Percentiles rank a stretch among this genome's conserved stretches.
These are phyloP conservation scores for Theobroma grandiflorum DNA, from an alignment of 441 rosid species.

Conservation along the genomic window DNA sequence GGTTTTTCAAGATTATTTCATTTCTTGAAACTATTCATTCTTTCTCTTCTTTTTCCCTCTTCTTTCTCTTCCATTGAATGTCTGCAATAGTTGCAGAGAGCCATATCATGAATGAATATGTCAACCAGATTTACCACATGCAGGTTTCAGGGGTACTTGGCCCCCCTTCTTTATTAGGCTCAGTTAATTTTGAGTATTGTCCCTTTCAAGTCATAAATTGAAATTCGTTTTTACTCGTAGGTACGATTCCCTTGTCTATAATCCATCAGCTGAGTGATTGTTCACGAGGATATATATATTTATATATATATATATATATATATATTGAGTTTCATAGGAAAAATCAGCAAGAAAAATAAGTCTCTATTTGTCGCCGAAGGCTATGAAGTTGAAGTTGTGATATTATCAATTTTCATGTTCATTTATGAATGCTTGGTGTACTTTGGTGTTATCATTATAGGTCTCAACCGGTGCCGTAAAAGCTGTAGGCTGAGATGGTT, in stretches of 20 bases:
- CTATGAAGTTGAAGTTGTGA: background rate
- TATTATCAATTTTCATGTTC: no score
- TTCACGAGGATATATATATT: no score
- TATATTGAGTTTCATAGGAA: conserved; percentile 1
- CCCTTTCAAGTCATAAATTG: background rate
- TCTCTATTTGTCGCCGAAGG: background rate
- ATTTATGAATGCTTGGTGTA: background rate
- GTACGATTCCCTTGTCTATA: background rate
- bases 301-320: background rate
- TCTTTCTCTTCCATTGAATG: no score
- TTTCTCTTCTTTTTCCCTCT: no score
- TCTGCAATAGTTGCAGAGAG: background rate
- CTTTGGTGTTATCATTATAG: conserved; percentile 30
- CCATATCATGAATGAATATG: background rate
- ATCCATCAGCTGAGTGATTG: no score
- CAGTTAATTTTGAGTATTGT: background rate
- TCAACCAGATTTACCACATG: conserved; percentile 12
- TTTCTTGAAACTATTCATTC: no score
- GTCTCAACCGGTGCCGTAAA: conserved; percentile 53
- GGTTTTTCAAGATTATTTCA: no score
- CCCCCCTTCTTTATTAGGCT: background rate
- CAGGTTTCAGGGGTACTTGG: background rate
- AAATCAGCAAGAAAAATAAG: background rate
- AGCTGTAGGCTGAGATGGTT: conserved; percentile 57
- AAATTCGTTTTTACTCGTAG: background rate